These are phyloP conservation scores for Fraxinus cuspidata DNA, from an alignment of 257 asterid genomes.

Conservation along the genomic window DNA sequence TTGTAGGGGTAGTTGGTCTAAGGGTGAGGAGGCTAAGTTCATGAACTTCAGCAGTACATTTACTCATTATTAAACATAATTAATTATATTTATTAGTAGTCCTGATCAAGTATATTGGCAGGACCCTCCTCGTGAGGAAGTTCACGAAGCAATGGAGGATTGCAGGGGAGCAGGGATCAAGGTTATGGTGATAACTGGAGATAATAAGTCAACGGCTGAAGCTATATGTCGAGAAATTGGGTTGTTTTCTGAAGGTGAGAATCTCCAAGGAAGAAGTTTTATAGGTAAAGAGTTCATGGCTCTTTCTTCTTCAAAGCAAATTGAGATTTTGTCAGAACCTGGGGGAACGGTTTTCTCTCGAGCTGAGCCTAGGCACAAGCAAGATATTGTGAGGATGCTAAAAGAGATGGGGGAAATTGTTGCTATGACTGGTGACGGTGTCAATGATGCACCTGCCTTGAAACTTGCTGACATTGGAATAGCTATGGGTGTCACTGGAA, in stretches of 20 bases:
- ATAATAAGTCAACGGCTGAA: conserved; percentile 94
- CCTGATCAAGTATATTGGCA: conserved; percentile 29
- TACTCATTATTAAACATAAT: background rate
- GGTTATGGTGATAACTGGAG: conserved; percentile 94
- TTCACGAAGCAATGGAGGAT: conserved; percentile 65
- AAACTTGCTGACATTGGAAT: conserved; percentile 93
- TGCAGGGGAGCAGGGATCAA: conserved; percentile 84
- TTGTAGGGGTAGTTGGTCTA: conserved; percentile 87
- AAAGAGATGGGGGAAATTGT: conserved; percentile 84
- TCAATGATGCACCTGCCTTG: conserved; percentile 93
- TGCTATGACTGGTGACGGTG: conserved; percentile 99
- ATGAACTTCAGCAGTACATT: background rate
- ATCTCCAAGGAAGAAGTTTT: conserved; percentile 59
- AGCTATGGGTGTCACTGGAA: conserved; percentile 92
- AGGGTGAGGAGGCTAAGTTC: conserved; percentile 51
- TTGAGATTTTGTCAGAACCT: conserved; percentile 56
- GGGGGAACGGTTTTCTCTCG: conserved; percentile 88
- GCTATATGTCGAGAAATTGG: conserved; percentile 77
- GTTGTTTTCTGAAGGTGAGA: conserved; percentile 59
- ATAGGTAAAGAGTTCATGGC: conserved; percentile 85
- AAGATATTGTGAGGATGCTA: conserved; percentile 83
- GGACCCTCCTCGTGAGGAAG: conserved; percentile 98
- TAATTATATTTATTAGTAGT: background rate
- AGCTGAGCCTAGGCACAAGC: conserved; percentile 93
- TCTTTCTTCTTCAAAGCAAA: conserved; percentile 60